Evolutionary conservation across 1,139 yeast genomes (phyloP).

Genomic region (Pneumocystis carinii): DNA sequence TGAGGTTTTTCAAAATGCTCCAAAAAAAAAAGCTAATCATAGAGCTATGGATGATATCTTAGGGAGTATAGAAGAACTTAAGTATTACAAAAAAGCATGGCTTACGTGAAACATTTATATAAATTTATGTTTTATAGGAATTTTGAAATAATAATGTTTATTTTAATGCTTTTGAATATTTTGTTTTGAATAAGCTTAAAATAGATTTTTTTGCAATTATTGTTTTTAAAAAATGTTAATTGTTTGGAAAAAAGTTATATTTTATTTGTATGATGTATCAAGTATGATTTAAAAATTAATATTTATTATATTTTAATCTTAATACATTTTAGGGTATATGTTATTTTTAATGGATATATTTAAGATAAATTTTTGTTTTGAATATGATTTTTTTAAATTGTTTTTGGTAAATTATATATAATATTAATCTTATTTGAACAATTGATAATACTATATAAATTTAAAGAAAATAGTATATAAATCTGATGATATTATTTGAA

Average conservation of each 20-base stretch:
- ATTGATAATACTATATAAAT: neutral
- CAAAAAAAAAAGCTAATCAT: constrained; percentile 47
- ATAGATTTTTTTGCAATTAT: neutral
- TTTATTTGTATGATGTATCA: no score
- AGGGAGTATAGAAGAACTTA: constrained; percentile 73
- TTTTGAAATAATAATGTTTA: neutral
- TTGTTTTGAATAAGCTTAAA: neutral
- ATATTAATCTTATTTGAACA: neutral
- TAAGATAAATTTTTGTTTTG: neutral
- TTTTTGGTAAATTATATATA: neutral
- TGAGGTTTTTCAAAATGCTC: constrained; percentile 37
- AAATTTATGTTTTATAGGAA: neutral
- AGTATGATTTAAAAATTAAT: no score
- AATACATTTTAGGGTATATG: neutral
- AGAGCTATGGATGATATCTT: constrained; percentile 79
- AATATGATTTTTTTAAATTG: neutral
- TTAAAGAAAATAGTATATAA: neutral
- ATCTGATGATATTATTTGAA: neutral
- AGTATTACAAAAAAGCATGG: constrained; percentile 61
- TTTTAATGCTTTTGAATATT: neutral
- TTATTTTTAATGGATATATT: neutral
- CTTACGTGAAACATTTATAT: constrained; percentile 1
- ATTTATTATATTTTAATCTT: no score
- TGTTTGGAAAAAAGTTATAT: no score
- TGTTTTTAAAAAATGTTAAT: neutral